These are phyloP conservation scores for Phytophthora niederhauseri DNA, from an alignment of 352 stramenopile species.

Conservation along the genomic window DNA sequence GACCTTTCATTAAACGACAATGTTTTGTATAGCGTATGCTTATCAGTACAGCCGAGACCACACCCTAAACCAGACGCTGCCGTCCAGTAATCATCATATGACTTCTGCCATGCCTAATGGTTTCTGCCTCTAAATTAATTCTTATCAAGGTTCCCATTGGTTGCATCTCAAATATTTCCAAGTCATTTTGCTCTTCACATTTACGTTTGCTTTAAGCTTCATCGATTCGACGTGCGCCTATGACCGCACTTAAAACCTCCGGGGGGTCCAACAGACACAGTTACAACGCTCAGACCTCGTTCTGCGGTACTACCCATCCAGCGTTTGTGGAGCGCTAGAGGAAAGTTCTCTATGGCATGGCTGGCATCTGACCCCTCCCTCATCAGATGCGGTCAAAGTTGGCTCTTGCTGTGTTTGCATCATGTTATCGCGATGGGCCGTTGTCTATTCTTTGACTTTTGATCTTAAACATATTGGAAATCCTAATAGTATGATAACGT, in stretches of 20 bases:
- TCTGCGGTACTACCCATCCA: neutral
- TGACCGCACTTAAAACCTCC: neutral
- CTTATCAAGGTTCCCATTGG: neutral
- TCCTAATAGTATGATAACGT: neutral
- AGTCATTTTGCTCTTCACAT: neutral
- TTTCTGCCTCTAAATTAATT: neutral
- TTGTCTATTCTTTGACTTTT: neutral
- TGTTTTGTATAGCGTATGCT: neutral
- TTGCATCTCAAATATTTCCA: neutral
- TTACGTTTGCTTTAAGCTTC: neutral
- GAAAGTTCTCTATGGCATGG: neutral
- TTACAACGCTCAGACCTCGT: neutral
- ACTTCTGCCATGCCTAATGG: neutral
- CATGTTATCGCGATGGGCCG: neutral
- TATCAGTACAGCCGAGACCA: neutral
- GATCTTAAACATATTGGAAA: neutral
- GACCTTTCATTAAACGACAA: neutral
- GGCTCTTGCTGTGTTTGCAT: neutral
- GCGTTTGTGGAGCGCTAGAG: neutral
- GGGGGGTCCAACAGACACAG: neutral
- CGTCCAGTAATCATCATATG: neutral
- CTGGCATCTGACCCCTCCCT: neutral
- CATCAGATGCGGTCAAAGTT: neutral
- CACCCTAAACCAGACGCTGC: neutral
- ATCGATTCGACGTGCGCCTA: neutral